Evolutionary conservation across 2,329 filamentous ascomycete genomes (phyloP).

Genomic region (Colletotrichum cuscutae): DNA sequence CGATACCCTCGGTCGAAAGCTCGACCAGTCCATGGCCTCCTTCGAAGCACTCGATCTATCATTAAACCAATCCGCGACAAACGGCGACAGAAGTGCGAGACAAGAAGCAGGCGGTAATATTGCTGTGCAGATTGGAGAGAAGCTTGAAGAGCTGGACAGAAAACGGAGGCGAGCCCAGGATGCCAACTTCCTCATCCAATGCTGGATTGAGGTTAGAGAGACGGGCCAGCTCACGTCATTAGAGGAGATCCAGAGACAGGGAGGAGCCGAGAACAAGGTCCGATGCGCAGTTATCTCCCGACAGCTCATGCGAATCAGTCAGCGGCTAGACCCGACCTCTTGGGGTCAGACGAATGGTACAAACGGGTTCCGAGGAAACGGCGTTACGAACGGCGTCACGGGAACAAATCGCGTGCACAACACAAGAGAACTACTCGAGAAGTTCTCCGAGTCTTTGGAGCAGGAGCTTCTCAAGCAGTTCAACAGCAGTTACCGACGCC

Average conservation of each 20-base stretch:
- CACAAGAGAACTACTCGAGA: constrained; percentile 91
- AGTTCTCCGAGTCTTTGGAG: constrained; percentile 94
- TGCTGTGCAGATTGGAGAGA: constrained; percentile 94
- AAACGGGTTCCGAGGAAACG: constrained; percentile 62
- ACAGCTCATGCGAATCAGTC: constrained; percentile 93
- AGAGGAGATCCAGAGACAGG: constrained; percentile 87
- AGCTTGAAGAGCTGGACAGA: constrained; percentile 91
- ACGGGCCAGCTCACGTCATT: constrained; percentile 87
- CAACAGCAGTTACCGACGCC: constrained; percentile 93
- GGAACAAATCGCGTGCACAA: constrained; percentile 61
- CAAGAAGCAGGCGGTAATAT: constrained; percentile 79
- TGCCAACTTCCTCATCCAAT: constrained; percentile 94
- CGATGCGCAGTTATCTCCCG: constrained; percentile 93
- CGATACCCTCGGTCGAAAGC: constrained; percentile 85
- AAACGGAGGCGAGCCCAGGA: constrained; percentile 91
- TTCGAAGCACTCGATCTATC: constrained; percentile 91
- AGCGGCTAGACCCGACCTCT: constrained; percentile 82
- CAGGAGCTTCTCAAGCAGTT: constrained; percentile 96
- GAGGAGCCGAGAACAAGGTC: constrained; percentile 90
- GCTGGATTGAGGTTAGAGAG: constrained; percentile 95
- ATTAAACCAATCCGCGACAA: constrained; percentile 67
- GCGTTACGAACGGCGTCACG: constrained; percentile 59
- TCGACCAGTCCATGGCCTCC: constrained; percentile 90
- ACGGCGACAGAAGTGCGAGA: constrained; percentile 55
- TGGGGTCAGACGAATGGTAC: constrained; percentile 71